These are phyloP conservation scores for Mikania micrantha DNA, from an alignment of 129 eudicot genomes.

Conservation along the genomic window DNA sequence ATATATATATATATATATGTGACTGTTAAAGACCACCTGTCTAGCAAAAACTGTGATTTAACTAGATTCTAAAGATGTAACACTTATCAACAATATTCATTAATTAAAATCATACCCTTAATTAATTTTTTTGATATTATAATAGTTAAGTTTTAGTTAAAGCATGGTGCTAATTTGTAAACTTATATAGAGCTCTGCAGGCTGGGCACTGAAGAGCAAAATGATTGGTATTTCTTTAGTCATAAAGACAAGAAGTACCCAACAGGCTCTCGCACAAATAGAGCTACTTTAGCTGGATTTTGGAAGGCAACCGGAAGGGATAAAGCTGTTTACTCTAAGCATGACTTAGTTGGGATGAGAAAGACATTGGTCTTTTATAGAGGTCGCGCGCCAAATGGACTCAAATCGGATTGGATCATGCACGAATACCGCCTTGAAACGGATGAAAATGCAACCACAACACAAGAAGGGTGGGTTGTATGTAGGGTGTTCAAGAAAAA, in stretches of 20 bases:
- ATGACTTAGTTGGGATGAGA: conserved; percentile 88
- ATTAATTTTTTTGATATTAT: not conserved
- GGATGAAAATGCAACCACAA: conserved; percentile 61
- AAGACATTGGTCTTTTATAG: conserved; percentile 83
- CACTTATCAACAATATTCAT: too few relatives aligned
- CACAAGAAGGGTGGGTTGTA: conserved; percentile 98
- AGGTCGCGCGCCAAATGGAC: conserved; percentile 96
- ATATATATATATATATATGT: too few relatives aligned
- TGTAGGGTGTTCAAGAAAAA: conserved; percentile 87
- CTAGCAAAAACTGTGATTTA: too few relatives aligned
- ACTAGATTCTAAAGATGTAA: too few relatives aligned
- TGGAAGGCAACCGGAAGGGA: conserved; percentile 99
- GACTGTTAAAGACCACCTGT: too few relatives aligned
- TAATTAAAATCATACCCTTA: not conserved
- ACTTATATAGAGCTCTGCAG: conserved; percentile 61
- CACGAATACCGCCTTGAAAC: conserved; percentile 95
- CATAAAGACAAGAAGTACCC: conserved; percentile 95
- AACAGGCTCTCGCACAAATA: conserved; percentile 88
- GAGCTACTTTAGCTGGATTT: conserved; percentile 91
- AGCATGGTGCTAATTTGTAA: not conserved
- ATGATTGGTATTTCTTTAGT: conserved; percentile 88
- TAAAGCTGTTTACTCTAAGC: conserved; percentile 79
- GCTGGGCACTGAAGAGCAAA: conserved; percentile 79
- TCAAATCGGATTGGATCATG: conserved; percentile 92
- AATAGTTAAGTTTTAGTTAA: not conserved